Evolutionary conservation across 805 yeast species (phyloP), one percentile per base, ranked within the genome.

Genomic region (Candida hungchunana): DNA sequence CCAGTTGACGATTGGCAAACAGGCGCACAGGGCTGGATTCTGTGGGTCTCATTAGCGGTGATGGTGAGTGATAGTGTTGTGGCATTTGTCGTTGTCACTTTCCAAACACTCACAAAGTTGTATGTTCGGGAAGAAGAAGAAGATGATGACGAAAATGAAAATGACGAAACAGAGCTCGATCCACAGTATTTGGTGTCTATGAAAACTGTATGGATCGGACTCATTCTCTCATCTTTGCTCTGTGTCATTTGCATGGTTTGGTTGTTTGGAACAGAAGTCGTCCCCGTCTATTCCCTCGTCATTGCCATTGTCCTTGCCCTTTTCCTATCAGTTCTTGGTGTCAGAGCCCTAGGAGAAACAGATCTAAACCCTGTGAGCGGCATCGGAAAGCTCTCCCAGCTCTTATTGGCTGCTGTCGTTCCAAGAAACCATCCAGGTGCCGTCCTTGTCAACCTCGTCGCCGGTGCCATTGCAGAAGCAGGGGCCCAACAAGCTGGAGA

Each of bases 401-500:
- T 90, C 32, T 60, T 93, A 3, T 87, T 93, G 60, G 96, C 97
- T 0, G 54, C 87, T 10, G 68, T 90, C 6, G 71, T 88, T 18
- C 96, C 96, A 0, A 66, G 68, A 21, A 58, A 66, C 29, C 83
- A 79, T 39, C 94, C 94, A 1, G 88, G 94, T 2, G 75, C 87
- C 9, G 86, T 93, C 5, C 63, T 90, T 26, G 77, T 87, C 29
- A 93, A 90, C 55, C 65, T 90, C 32, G 82, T 90, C 2, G 96
- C 97, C 4, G 98, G 98, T 13, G 98, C 96, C 11, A 79, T 90
- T 27, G 94, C 97, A 2, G 98, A 90, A 63, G 97, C 97, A 0
- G 97, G 97, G 7, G 96, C 98, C 3, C 97, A 93, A 63, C 98
- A 90, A 62, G 97, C 97, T 2, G 97, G 98, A 20, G 98, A 90